phyloP scores from a whole-genome alignment of 2,329 filamentous ascomycete species.

The Colletotrichum graminicola region DNA sequence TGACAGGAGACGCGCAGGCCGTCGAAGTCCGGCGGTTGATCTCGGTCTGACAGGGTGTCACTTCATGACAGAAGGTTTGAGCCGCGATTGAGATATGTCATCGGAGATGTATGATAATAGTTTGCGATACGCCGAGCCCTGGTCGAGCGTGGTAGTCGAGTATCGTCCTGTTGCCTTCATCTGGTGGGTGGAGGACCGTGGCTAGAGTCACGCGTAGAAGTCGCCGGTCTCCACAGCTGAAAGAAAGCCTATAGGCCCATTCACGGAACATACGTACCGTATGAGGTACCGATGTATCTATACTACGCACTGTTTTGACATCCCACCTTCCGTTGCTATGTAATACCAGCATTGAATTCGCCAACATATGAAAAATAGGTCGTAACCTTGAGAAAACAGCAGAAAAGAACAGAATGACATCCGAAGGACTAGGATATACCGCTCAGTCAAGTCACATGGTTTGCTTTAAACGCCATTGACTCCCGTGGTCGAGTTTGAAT shows the following conservation, averaged over 20 bases:
- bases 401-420: neutral
- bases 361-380: neutral
- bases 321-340: neutral
- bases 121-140: slow-evolving; percentile 14
- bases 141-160: slow-evolving; percentile 5
- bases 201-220: slow-evolving; percentile 26
- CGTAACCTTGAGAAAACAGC: neutral
- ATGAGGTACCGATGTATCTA: rapidly evolving
- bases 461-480: too few species aligned
- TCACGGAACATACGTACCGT: neutral
- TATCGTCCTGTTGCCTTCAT: slow-evolving; percentile 25
- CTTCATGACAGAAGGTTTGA: slow-evolving; percentile 33
- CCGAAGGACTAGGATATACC: too few species aligned
- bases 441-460: too few species aligned
- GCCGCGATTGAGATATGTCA: neutral
- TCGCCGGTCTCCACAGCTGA: slow-evolving; percentile 13
- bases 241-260: slow-evolving; percentile 12
- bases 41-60: slow-evolving; percentile 16
- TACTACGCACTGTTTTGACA: slow-evolving; percentile 9
- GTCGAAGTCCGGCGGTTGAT: slow-evolving; percentile 24
- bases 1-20: slow-evolving; percentile 6
- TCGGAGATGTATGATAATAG: neutral
- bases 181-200: slow-evolving; percentile 12
- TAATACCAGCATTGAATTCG: too few species aligned
- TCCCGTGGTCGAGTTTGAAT: neutral